Evolutionary conservation across 2,329 filamentous ascomycete species (phyloP).

Genomic region (Tolypocladium ophioglossoides): DNA sequence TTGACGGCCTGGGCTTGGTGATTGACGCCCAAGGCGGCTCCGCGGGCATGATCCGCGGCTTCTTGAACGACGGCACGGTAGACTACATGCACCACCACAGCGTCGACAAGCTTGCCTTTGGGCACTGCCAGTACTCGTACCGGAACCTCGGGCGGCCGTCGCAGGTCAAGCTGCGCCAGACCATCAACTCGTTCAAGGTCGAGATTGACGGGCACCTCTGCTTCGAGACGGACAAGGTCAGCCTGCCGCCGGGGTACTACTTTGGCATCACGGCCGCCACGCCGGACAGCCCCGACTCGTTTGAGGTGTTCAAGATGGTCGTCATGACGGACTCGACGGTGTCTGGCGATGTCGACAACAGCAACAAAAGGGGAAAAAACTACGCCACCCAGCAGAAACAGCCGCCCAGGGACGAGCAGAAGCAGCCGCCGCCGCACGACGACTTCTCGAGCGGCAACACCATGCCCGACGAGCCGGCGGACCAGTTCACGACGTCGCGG

Average conservation of each 20-base stretch:
- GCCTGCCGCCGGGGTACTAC: constrained; percentile 68
- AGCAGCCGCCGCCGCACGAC: constrained; percentile 13
- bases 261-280: constrained; percentile 84
- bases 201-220: constrained; percentile 70
- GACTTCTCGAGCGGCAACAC: constrained; percentile 8
- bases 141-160: constrained; percentile 83
- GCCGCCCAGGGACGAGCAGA: constrained; percentile 19
- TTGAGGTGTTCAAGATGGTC: constrained; percentile 83
- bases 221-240: constrained; percentile 73
- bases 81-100: constrained; percentile 68
- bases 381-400: constrained; percentile 9
- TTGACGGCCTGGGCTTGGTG: constrained; percentile 83
- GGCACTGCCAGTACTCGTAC: constrained; percentile 83
- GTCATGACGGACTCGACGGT: constrained; percentile 47
- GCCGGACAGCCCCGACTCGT: constrained; percentile 85
- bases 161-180: constrained; percentile 63
- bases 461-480: constrained; percentile 37
- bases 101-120: constrained; percentile 81
- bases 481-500: constrained; percentile 36
- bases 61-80: constrained; percentile 80
- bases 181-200: constrained; percentile 58
- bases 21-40: constrained; percentile 72
- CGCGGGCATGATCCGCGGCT: constrained; percentile 76
- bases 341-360: constrained; percentile 6
- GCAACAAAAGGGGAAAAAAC: constrained; percentile 3